Base-by-base conservation (phyloP, 805 yeast genomes). In the Saccharomycopsis babjevae region DNA sequence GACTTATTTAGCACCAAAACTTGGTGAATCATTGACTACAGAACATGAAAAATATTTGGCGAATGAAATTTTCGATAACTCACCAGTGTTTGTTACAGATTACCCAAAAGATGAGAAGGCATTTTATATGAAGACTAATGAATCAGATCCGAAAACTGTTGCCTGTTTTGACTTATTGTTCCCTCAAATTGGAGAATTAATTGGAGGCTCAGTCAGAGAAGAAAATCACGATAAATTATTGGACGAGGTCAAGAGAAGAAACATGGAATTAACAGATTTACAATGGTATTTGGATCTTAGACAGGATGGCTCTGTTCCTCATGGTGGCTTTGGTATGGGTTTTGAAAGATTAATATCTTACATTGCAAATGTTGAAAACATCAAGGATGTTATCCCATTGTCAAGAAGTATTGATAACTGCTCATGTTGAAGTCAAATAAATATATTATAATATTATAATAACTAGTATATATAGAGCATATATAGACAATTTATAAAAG, bases 301-400 rank as follows among this genome's bases (percentile, higher is more conserved):
- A 62, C 76, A 76, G 63, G 84, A 87, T 66, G 98, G 97, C 0
- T 76, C 88, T 1, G 85, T 85, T 25, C 97, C 97, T 0, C 98
- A 93, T 70, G 99, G 99, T 56, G 99, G 99, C 0, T 94, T 87
- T 73, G 99, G 99, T 0, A 76, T 94, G 77, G 99, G 99, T 0
- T 83, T 92, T 66, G 99, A 94, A 71, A 76, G 99, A 62, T 73
- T 94, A 36, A 71, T 94, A 16, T 83, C 87, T 59, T 92, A 85
- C 66, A 73, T 91, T 60, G 78, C 84, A 7, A 90, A 85, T 3
- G 77, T 86, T 20, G 92, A 86, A 36, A 94, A 92, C 69, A 83
- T 94, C 52, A 80, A 88, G 66, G 99, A 94, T 67, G 88, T 88
- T 8, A 84, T 89, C 25, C 89, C 97, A 1, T 92, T 93, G 70